phyloP scores from a whole-genome alignment of 1,284 basidiomycete genomes.

The Phenoliferia sp. region DNA sequence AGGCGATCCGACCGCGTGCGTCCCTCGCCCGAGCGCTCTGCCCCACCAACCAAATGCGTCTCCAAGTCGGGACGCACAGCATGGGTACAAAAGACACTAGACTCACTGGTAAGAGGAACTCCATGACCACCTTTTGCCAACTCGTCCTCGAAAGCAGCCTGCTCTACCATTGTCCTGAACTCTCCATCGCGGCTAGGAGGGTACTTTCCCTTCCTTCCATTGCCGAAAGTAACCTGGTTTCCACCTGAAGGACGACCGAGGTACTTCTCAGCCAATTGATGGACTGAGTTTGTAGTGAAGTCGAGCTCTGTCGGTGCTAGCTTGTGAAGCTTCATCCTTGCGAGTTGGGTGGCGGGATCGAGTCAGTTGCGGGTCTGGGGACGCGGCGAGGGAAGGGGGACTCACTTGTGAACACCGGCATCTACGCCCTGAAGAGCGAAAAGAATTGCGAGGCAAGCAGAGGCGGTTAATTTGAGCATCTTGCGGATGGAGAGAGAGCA shows the following conservation, averaged over 20 bases:
- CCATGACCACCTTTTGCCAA: constrained; percentile 68
- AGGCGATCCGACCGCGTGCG: too few relatives aligned
- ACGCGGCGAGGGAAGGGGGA: not conserved
- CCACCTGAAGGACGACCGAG: constrained; percentile 57
- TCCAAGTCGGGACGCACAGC: not conserved
- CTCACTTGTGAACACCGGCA: constrained; percentile 33
- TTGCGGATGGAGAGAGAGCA: not conserved
- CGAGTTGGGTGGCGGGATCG: not conserved
- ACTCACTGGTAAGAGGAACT: constrained; percentile 85
- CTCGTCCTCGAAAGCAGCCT: constrained; percentile 51
- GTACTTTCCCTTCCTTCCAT: constrained; percentile 38
- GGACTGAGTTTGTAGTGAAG: constrained; percentile 40
- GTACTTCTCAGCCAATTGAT: constrained; percentile 85
- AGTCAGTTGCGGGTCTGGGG: not conserved
- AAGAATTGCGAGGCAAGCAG: not conserved
- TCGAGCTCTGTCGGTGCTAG: constrained; percentile 9
- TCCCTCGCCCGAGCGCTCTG: not conserved
- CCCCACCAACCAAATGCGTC: not conserved
- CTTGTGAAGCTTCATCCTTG: constrained; percentile 33
- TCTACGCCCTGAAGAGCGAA: constrained; percentile 6
- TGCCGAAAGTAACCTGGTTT: constrained; percentile 48
- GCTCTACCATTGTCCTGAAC: constrained; percentile 40
- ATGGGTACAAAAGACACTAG: not conserved
- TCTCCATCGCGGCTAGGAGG: constrained; percentile 35
- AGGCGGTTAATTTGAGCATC: not conserved